These are phyloP conservation scores for Xylaria sp. DNA, from an alignment of 2,329 filamentous ascomycete genomes.

Conservation along the genomic window DNA sequence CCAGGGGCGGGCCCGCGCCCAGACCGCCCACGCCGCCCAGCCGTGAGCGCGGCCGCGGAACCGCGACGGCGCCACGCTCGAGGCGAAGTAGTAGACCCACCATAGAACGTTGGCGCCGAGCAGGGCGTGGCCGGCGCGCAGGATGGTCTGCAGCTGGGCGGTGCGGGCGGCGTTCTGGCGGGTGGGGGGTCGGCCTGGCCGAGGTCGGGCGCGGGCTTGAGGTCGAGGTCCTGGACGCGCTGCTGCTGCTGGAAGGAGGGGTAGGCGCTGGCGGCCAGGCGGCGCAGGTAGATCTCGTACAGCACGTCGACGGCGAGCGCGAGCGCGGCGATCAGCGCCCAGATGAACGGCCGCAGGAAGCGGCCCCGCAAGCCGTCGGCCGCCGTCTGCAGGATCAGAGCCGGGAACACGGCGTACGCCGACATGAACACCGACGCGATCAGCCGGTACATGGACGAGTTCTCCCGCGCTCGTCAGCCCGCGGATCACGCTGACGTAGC, in stretches of 20 bases:
- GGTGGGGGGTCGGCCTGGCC: neutral
- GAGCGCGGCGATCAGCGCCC: conserved; percentile 25
- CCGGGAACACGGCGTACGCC: conserved; percentile 25
- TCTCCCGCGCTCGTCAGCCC: conserved; percentile 13
- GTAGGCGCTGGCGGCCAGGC: neutral
- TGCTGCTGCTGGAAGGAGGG: no score
- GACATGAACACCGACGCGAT: conserved; percentile 27
- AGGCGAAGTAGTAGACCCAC: conserved; percentile 18
- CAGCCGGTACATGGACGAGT: conserved; percentile 25
- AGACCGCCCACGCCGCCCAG: neutral
- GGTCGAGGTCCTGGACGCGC: no score
- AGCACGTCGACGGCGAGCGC: conserved; percentile 20
- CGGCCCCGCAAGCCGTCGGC: conserved; percentile 8
- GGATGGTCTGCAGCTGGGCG: no score
- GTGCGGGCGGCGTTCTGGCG: neutral
- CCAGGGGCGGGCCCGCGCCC: conserved; percentile 1
- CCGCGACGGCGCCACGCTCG: neutral
- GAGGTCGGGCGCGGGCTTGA: conserved; percentile 5
- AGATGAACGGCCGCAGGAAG: conserved; percentile 23
- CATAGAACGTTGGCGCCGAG: conserved; percentile 19
- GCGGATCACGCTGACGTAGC: conserved; percentile 13
- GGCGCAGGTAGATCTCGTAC: conserved; percentile 11
- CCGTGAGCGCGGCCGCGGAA: neutral
- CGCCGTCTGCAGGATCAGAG: conserved; percentile 21
- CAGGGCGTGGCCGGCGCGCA: conserved; percentile 5